Base-by-base conservation (phyloP, 2,329 filamentous ascomycete species). In the Knufia fluminis region DNA sequence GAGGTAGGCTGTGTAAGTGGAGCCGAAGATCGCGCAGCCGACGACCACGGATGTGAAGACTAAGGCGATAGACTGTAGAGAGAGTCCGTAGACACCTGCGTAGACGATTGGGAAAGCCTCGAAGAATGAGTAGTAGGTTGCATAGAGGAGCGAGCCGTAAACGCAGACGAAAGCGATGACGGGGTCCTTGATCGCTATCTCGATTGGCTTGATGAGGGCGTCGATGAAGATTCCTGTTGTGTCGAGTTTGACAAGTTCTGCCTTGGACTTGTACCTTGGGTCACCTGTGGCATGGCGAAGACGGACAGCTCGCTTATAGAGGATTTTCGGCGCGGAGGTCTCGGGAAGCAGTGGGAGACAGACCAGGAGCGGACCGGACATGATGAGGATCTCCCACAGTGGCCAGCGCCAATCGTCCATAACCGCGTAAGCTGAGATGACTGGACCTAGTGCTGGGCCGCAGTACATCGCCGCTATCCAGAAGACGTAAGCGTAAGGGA, bases 331-430 rank as follows among this genome's bases (percentile, higher is more conserved):
- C 0, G 72, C 64, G 48, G 69, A 76, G 0, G 82, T 85, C 67
- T 85, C 82, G 0, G 82, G 82, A 19, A n/a, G n/a, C n/a, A n/a
- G n/a, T n/a, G n/a, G n/a, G n/a, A 85, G 72, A 53, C 78, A 71
- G 53, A 81, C 59, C 58, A 82, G 73, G 73, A 85, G 76, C 46
- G 80, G 79, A 0, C 69, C 72, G 0, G 78, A 70, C n/a, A 77
- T 70, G 78, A 78, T 83, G 49, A 84, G 67, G 48, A 82, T 76
- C 59, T 82, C 78, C 70, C 76, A 60, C 1, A 60, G 40, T 12
- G 76, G 75, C 79, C 78, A 83, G n/a, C 78, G 69, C 79, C 79
- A 83, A 52, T 64, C 66, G 62, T 78, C 71, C 3, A 68, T 73
- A 1, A 82, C 78, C 3, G 75, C 70, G 61, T 79, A 85, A 3